Conservation (phyloP, 371 early-diverging fungal genomes). For the Haplosporangium sp. region DNA sequence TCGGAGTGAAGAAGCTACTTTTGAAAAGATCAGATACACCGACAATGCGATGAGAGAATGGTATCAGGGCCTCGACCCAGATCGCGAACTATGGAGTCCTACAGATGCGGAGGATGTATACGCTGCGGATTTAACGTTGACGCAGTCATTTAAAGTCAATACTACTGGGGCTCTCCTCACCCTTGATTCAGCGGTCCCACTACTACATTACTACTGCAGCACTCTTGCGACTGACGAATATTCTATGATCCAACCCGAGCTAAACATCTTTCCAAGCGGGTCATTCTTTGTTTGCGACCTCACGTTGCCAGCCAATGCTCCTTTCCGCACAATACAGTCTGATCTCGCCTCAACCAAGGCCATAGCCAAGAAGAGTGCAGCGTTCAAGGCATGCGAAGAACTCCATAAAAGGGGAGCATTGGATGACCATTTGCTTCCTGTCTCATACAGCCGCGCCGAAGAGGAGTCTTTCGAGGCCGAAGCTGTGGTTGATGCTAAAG, state of each 20-base stretch:
- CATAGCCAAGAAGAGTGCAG: constrained; percentile 79
- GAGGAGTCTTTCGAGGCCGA: constrained; percentile 17
- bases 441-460: constrained; percentile 7
- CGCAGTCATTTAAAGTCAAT: constrained; percentile 59
- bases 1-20: constrained; percentile 49
- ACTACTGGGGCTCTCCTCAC: constrained; percentile 76
- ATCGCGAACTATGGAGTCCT: constrained; percentile 53
- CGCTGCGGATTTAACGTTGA: constrained; percentile 47
- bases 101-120: constrained; percentile 47
- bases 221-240: constrained; percentile 71
- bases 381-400: constrained; percentile 75
- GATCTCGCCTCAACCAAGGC: constrained; percentile 67
- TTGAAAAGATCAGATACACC: constrained; percentile 57
- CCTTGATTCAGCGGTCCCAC: constrained; percentile 67
- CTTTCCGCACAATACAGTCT: constrained; percentile 68
- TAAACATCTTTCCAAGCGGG: constrained; percentile 51
- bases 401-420: constrained; percentile 76
- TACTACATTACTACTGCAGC: constrained; percentile 75
- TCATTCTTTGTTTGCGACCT: constrained; percentile 59
- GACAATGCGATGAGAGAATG: constrained; percentile 70
- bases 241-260: constrained; percentile 59
- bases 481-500: constrained; percentile 1
- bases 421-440: constrained; percentile 80
- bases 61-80: constrained; percentile 61
- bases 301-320: constrained; percentile 74